phyloP scores from a whole-genome alignment of 495 filamentous ascomycete genomes.

The Daldinia caldariorum region DNA sequence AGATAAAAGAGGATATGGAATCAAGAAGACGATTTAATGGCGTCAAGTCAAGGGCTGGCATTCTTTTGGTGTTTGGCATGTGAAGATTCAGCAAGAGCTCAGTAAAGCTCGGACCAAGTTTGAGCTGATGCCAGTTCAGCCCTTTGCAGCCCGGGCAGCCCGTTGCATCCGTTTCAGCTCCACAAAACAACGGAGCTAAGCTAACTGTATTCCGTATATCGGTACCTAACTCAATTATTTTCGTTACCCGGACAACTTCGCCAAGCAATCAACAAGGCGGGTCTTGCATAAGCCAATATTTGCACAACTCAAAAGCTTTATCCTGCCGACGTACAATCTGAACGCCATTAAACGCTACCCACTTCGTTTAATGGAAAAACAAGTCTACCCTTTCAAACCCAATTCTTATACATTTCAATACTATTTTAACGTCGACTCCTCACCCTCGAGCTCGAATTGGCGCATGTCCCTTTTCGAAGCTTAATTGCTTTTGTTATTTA shows the following conservation, averaged over 20 bases:
- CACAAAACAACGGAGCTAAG: neutral
- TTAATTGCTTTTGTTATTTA: conserved; percentile 43
- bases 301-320: conserved; percentile 38
- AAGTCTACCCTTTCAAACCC: conserved; percentile 9
- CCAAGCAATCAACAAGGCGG: conserved; percentile 23
- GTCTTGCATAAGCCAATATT: conserved; percentile 27
- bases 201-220: neutral
- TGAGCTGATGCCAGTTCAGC: neutral
- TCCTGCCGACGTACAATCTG: conserved; percentile 9
- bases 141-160: too few relatives aligned
- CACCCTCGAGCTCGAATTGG: conserved; percentile 14
- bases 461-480: conserved; percentile 41
- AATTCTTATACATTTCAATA: conserved; percentile 14
- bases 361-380: conserved; percentile 22
- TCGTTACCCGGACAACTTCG: conserved; percentile 31
- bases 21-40: conserved; percentile 16
- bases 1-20: conserved; percentile 14
- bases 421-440: conserved; percentile 6
- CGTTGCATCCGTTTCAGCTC: neutral
- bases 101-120: neutral
- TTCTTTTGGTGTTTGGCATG: conserved; percentile 36
- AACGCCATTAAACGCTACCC: conserved; percentile 11
- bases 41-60: conserved; percentile 8
- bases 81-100: conserved; percentile 18
- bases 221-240: neutral